Base-by-base conservation (phyloP, 352 stramenopile species). In the Saprolegnia diclina region DNA sequence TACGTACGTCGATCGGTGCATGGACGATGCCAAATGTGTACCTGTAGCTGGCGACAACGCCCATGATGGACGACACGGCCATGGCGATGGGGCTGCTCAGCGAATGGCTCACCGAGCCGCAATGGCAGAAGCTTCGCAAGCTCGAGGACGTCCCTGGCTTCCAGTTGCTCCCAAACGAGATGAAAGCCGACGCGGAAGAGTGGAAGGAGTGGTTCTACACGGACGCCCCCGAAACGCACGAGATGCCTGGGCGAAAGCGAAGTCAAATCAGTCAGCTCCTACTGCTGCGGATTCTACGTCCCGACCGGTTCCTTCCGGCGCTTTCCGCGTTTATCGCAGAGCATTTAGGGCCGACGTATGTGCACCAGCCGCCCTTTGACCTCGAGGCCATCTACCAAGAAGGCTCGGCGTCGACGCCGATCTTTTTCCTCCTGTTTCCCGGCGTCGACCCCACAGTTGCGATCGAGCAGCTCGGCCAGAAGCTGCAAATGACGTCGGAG, bases 171-270 rank as follows among this genome's bases (percentile, higher is more conserved):
- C 92, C 91, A 4, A 94, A 97, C 46, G 87, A 83, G 40, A 98
- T 99, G 88, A 94, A 97, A 44, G 89, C 82, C 2, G 96, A 99
- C 65, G 88, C 85, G 11, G 96, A 99, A 56, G 96, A 98, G 57
- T 99, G 96, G 96, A 81, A 82, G 54, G 80, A 90, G 62, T 99
- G 93, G 92, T 98, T 92, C 73, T 90, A 98, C 42, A 72, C 85
- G 10, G 92, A 97, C 55, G 90, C 91, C 22, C 92, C 93, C 0
- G 96, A 99, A 77, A 71, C 76, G 19, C 80, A 81, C 21, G 77
- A 90, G 24, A 79, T 98, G n/a, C 96, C 96, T 24, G 94, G 94
- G 18, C 84, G 96, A 32, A 92, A 88, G 55, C 82, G 83, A 48
- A 72, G 71, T 0, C 77, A 88, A 48, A 50, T 94, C 19, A 72